Percentiles rank a stretch among this genome's conserved stretches.
phyloP scores from a whole-genome alignment of 2,329 filamentous ascomycete genomes.

The Nakataea oryzae region DNA sequence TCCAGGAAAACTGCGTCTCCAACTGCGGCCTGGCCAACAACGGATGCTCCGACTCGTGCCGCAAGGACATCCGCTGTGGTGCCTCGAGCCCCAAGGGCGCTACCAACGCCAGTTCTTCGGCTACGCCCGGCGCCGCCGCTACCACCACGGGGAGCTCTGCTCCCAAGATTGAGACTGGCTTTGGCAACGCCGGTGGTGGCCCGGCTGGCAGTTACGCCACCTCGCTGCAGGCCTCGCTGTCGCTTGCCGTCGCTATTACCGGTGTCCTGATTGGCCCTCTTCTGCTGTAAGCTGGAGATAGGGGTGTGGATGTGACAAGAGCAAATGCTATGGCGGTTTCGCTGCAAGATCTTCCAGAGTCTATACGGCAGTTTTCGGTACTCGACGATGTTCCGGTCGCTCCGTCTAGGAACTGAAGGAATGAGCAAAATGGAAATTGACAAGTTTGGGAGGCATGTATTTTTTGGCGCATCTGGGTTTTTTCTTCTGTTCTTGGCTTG shows the following conservation, averaged over 20 bases:
- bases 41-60: conserved; percentile 50
- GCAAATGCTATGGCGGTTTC: too few species aligned
- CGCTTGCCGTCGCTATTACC: neutral
- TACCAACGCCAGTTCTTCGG: conserved; percentile 32
- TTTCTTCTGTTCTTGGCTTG: neutral
- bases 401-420: neutral
- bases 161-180: conserved; percentile 25
- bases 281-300: neutral
- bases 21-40: conserved; percentile 43
- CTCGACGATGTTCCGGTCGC: neutral
- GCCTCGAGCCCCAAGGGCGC: conserved; percentile 53
- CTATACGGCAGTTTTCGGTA: neutral
- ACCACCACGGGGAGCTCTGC: conserved; percentile 21
- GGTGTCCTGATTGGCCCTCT: conserved; percentile 2
- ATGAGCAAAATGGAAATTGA: neutral
- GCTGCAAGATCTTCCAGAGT: neutral
- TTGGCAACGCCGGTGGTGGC: conserved; percentile 8
- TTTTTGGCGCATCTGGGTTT: neutral
- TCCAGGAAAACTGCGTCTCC: conserved; percentile 56
- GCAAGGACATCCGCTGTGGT: conserved; percentile 61
- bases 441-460: neutral
- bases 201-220: neutral
- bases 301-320: neutral
- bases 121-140: conserved; percentile 17
- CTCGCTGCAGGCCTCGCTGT: neutral